Base-by-base conservation (phyloP, 169 alveolate species). In the Plasmodium chabaudi region DNA sequence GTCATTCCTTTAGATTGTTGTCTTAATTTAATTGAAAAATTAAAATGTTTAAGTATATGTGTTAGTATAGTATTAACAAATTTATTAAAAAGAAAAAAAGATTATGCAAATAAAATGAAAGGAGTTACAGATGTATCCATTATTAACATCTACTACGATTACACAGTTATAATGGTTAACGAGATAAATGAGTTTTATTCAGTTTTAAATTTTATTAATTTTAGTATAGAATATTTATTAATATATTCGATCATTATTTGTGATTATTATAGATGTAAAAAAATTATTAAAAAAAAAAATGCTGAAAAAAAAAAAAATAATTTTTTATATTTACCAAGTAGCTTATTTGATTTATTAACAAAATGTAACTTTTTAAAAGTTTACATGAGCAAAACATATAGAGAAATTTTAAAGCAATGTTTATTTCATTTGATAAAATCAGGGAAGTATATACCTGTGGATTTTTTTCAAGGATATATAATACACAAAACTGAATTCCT, bases 391-490 rank as follows among this genome's bases (percentile, higher is more conserved):
- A 69, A 25, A 21, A 86, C 91, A 5, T 86, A 86, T 25, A 70
- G 91, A 17, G 74, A 70, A 25, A 65, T 86, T n/a, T 53, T 86
- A 61, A 86, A 86, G 64, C 87, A 86, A 25, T 86, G 91, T n/a
- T 39, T 86, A 2, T 86, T 86, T 65, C 46, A 27, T 60, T 27
- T 86, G 7, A 69, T 86, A 0, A 70, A 59, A 10, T 23, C 91
- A 0, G 91, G 74, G 9, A 86, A 70, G 2, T 86, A 86, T 39
- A 71, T 86, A 60, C 91, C 91, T 1, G 57, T 86, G 10, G 91
- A 86, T 6, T 70, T 86, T 60, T 86, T 86, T 25, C 91, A 86
- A 86, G 91, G 91, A 39, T 86, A 86, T 70, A 86, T 86, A 15
- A 86, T 86, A n/a, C 86, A 70, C 27, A 86, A 70, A 55, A 65